Conservation (phyloP, 2,329 filamentous ascomycete genomes). For the Chaetomiaceae sp. region DNA sequence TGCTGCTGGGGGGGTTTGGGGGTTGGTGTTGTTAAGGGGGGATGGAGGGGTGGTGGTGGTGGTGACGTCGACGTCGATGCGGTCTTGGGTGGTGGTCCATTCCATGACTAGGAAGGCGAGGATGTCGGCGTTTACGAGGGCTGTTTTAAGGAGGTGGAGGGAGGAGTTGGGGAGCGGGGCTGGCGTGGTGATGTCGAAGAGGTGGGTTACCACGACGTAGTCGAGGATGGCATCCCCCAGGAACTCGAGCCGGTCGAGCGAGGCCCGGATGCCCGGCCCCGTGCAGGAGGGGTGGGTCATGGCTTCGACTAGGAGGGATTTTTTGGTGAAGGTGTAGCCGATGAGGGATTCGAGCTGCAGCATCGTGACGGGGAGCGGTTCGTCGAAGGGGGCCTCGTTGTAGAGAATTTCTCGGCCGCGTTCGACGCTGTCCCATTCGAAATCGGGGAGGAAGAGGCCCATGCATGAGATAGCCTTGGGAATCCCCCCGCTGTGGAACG, state of each 20-base stretch:
- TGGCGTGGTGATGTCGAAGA: constrained; percentile 42
- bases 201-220: constrained; percentile 60
- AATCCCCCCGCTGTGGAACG: constrained; percentile 65
- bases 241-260: constrained; percentile 75
- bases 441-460: constrained; percentile 58
- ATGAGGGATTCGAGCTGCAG: constrained; percentile 58
- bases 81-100: constrained; percentile 32
- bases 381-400: constrained; percentile 33
- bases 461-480: constrained; percentile 60
- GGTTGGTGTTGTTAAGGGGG: neutral
- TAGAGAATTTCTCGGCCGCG: constrained; percentile 41
- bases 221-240: constrained; percentile 84
- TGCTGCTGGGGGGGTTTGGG: no score
- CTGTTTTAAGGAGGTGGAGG: constrained; percentile 74
- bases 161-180: constrained; percentile 42
- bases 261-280: constrained; percentile 41
- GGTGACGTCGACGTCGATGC: constrained; percentile 15
- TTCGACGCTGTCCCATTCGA: constrained; percentile 47
- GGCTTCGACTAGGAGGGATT: constrained; percentile 67
- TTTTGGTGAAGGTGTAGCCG: constrained; percentile 66
- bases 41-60: neutral
- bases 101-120: constrained; percentile 72
- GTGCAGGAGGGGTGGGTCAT: constrained; percentile 68
- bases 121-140: constrained; percentile 74
- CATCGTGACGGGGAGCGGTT: constrained; percentile 38